Conservation (phyloP, 2,329 filamentous ascomycete genomes). For the Xylaria digitata region DNA sequence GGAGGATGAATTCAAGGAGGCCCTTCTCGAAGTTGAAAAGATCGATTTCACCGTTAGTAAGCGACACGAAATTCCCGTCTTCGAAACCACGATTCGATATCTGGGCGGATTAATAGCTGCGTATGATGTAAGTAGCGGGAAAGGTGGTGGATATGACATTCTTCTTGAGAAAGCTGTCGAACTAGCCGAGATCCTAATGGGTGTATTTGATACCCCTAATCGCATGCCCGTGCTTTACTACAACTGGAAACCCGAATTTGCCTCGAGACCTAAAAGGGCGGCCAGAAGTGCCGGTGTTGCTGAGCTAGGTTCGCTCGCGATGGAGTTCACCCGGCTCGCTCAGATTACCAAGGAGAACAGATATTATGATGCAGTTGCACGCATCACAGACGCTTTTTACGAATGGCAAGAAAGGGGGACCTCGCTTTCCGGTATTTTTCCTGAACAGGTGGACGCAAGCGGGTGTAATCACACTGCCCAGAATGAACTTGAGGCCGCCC, state of each 20-base stretch:
- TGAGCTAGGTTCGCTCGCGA: conserved; percentile 82
- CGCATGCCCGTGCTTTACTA: conserved; percentile 89
- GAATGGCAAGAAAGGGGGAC: conserved; percentile 77
- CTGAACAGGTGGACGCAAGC: conserved; percentile 79
- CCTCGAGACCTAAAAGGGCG: conserved; percentile 73
- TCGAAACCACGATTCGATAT: conserved; percentile 93
- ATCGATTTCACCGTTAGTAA: conserved; percentile 85
- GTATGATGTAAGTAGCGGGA: conserved; percentile 82
- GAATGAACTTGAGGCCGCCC: conserved; percentile 52
- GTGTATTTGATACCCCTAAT: conserved; percentile 87
- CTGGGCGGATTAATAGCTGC: conserved; percentile 86
- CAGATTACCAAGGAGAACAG: conserved; percentile 84
- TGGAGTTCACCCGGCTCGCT: conserved; percentile 91
- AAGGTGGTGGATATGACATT: conserved; percentile 66
- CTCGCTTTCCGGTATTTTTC: conserved; percentile 82
- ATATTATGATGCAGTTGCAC: conserved; percentile 90
- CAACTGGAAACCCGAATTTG: conserved; percentile 75
- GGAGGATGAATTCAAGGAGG: conserved; percentile 73
- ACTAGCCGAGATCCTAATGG: conserved; percentile 76
- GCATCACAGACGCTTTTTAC: conserved; percentile 84
- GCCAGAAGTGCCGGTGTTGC: conserved; percentile 66
- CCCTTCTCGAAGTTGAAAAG: conserved; percentile 62
- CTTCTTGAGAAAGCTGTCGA: conserved; percentile 78
- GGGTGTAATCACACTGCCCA: conserved; percentile 75
- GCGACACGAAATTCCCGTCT: conserved; percentile 81